phyloP scores from a whole-genome alignment of 2,329 filamentous ascomycete species.

The Epichloe glyceriae region DNA sequence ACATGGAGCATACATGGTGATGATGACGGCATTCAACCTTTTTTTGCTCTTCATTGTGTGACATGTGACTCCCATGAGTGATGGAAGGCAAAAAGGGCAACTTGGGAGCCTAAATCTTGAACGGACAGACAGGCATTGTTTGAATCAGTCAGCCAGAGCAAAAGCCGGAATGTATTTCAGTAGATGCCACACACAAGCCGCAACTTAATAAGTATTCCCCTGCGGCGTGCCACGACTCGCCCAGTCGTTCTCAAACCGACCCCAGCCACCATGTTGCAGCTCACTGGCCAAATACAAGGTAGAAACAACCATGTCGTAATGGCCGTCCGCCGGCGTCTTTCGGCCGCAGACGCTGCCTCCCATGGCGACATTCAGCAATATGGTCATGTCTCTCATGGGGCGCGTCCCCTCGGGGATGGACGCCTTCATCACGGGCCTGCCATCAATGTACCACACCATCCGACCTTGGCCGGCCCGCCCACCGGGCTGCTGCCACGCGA shows the following conservation, averaged over 20 bases:
- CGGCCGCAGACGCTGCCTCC: constrained; percentile 45
- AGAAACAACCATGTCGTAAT: constrained; percentile 44
- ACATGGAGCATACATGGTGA: neutral
- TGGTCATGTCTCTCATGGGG: constrained; percentile 40
- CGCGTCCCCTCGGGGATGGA: constrained; percentile 38
- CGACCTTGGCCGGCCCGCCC: constrained; percentile 29
- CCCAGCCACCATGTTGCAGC: constrained; percentile 39
- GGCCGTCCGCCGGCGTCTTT: constrained; percentile 35
- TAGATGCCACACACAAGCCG: too few species aligned
- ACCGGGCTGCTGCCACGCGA: constrained; percentile 40
- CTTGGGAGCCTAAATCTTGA: neutral
- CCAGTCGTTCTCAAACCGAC: constrained; percentile 39
- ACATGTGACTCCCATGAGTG: too few species aligned
- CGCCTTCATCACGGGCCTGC: constrained; percentile 42
- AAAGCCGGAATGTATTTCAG: too few species aligned
- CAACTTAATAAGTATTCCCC: constrained; percentile 19
- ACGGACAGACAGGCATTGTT: neutral
- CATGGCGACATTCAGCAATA: constrained; percentile 50
- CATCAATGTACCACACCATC: constrained; percentile 48
- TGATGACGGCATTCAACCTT: neutral
- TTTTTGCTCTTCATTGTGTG: neutral
- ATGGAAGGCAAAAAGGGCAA: neutral
- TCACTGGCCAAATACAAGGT: constrained; percentile 38
- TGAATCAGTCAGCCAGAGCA: too few species aligned
- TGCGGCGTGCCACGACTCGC: constrained; percentile 12